Conservation (phyloP, 2,329 filamentous ascomycete species). For the Tolypocladium sp. region DNA sequence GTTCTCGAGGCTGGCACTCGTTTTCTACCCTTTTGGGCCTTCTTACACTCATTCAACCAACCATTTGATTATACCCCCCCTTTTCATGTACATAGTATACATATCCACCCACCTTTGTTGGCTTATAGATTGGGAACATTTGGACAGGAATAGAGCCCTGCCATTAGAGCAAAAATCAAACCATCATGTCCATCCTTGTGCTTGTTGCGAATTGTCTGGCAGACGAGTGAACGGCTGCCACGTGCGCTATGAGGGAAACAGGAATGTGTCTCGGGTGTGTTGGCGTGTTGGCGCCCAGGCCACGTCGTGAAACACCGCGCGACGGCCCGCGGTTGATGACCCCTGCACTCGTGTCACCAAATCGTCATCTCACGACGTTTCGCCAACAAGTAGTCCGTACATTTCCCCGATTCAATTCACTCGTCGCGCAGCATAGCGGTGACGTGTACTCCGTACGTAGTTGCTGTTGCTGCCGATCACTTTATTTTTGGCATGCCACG, state of each 20-base stretch:
- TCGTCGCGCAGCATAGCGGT: background rate
- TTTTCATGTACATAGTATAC: slow-evolving; percentile 18
- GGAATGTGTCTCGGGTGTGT: too few species aligned
- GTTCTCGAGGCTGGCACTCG: slow-evolving; percentile 19
- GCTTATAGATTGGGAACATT: background rate
- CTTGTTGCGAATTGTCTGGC: too few species aligned
- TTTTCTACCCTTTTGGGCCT: slow-evolving; percentile 4
- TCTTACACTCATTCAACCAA: slow-evolving; percentile 7
- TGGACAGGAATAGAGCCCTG: background rate
- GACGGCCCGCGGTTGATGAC: background rate
- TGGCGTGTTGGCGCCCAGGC: background rate
- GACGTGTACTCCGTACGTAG: background rate
- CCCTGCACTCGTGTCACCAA: background rate
- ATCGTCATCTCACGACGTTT: background rate
- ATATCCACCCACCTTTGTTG: background rate
- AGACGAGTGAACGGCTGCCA: background rate
- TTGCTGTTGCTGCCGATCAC: background rate
- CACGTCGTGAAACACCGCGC: background rate
- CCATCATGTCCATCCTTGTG: background rate
- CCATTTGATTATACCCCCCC: slow-evolving; percentile 1
- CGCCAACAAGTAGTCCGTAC: background rate
- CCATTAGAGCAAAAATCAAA: background rate
- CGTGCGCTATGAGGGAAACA: background rate
- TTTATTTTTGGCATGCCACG: background rate
- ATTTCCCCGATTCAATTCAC: too few species aligned